Evolutionary conservation across 2,329 filamentous ascomycete species (phyloP).

Genomic region (Paraphoma sp.): DNA sequence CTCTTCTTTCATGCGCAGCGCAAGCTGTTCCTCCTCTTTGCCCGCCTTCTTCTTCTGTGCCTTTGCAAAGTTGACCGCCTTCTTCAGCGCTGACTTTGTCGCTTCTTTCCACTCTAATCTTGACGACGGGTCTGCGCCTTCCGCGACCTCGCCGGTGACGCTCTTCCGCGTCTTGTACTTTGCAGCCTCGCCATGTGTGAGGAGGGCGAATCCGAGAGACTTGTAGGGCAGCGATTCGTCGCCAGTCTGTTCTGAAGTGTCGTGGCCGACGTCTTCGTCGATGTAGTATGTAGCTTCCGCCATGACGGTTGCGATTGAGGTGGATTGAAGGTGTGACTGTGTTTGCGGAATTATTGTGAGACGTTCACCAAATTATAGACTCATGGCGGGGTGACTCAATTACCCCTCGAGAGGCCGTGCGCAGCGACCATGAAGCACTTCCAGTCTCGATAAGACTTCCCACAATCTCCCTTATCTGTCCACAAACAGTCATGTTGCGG

Average conservation of each 20-base stretch:
- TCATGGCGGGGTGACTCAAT: slow-evolving; percentile 30
- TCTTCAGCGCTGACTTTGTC: slow-evolving; percentile 85
- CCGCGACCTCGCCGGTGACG: slow-evolving; percentile 43
- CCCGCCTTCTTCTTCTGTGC: slow-evolving; percentile 83
- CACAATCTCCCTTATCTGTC: slow-evolving; percentile 21
- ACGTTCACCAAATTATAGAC: slow-evolving; percentile 32
- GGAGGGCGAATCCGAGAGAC: slow-evolving; percentile 77
- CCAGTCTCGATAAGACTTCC: slow-evolving; percentile 23
- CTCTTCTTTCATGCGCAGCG: slow-evolving; percentile 74
- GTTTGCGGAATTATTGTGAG: slow-evolving; percentile 19
- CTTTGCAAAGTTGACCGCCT: slow-evolving; percentile 76
- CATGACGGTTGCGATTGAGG: slow-evolving; percentile 43
- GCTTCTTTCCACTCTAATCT: slow-evolving; percentile 79
- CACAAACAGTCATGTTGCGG: slow-evolving; percentile 5
- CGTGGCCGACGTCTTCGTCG: slow-evolving; percentile 79
- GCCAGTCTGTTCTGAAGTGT: slow-evolving; percentile 70
- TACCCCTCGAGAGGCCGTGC: slow-evolving; percentile 18
- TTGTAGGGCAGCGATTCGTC: slow-evolving; percentile 80
- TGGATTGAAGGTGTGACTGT: slow-evolving; percentile 17
- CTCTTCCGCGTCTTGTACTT: slow-evolving; percentile 72
- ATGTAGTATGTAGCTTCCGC: slow-evolving; percentile 67
- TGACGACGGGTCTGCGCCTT: slow-evolving; percentile 64
- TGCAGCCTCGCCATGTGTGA: slow-evolving; percentile 69
- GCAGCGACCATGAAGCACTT: slow-evolving; percentile 20
- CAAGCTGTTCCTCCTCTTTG: slow-evolving; percentile 76